phyloP scores from a whole-genome alignment of 441 rosid genomes.

The Jatropha podagrica region DNA sequence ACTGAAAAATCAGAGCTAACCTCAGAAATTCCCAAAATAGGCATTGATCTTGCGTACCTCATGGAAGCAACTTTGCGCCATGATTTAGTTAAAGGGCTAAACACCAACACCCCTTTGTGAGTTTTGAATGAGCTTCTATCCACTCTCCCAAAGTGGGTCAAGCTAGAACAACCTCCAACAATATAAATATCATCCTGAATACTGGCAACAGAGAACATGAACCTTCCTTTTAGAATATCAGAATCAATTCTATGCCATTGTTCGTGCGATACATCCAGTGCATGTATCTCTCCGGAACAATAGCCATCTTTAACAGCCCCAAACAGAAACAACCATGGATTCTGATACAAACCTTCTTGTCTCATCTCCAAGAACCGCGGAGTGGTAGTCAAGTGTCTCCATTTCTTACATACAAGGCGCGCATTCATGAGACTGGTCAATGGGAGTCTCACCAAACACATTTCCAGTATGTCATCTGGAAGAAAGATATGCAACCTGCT shows the following conservation, averaged over 20 bases:
- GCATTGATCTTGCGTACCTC: slow-evolving; percentile 87
- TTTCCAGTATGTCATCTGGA: slow-evolving; percentile 83
- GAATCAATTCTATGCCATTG: slow-evolving; percentile 79
- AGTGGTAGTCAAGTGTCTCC: slow-evolving; percentile 74
- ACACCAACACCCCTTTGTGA: slow-evolving; percentile 74
- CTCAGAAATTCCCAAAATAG: slow-evolving; percentile 73
- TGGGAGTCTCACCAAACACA: slow-evolving; percentile 92
- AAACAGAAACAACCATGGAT: slow-evolving; percentile 91
- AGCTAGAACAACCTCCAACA: slow-evolving; percentile 86
- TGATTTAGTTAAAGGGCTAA: slow-evolving; percentile 76
- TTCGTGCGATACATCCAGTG: slow-evolving; percentile 69
- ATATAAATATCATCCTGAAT: slow-evolving; percentile 72
- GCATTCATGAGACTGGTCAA: slow-evolving; percentile 78
- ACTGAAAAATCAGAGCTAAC: slow-evolving; percentile 61
- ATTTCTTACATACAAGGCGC: slow-evolving; percentile 92
- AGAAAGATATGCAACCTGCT: slow-evolving; percentile 69
- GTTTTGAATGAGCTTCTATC: slow-evolving; percentile 86
- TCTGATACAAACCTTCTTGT: slow-evolving; percentile 60
- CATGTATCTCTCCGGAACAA: slow-evolving; percentile 82
- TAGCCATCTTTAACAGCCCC: slow-evolving; percentile 76
- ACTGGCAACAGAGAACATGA: slow-evolving; percentile 80
- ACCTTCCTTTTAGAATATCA: slow-evolving; percentile 72
- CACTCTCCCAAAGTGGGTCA: slow-evolving; percentile 59
- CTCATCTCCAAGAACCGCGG: slow-evolving; percentile 72
- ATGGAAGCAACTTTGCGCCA: slow-evolving; percentile 83